Evolutionary conservation across 169 alveolate genomes (phyloP), one percentile per base, ranked within the genome.

Genomic region (Babesia caballi): DNA sequence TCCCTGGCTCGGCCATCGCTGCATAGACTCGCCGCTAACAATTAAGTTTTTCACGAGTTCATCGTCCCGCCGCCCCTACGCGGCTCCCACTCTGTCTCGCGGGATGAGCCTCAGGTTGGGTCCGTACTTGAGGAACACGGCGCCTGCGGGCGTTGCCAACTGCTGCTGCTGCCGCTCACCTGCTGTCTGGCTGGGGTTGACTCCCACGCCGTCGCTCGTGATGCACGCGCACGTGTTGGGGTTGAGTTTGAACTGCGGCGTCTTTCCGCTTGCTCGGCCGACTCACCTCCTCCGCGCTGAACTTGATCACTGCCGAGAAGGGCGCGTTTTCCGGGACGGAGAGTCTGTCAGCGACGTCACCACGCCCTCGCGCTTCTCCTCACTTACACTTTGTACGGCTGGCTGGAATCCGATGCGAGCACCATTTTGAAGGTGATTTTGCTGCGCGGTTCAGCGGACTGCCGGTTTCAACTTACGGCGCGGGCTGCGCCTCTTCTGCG

Each of bases 291-390:
- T 94, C 96, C 27, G 96, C 96, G 17, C 92, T 93, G 57, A 89
- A 94, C 85, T 91, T 91, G 27, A 94, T 85, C 28, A 91, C 94
- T 0, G 97, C 96, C 33, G 93, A 83, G 74, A 94, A 94, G 9
- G 97, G 97, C 23, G 96, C 96, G 40, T 84, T 90, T 66, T 94
- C 96, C 21, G 96, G 96, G 3, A 94, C 96, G 27, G 82, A 60
- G 23, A 90, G 84, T 28, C 88, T 81, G 21, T 41, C 0, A 14
- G 25, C 28, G 33, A 12, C 21, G n/a, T 1, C n/a, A 28, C 19
- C 19, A 11, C n/a, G 9, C 8, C 7, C 4, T 6, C n/a, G 35
- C 4, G 46, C 32, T 2, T 17, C 5, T 0, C 2, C 11, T 0
- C 17, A 30, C 88, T 17, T 60, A 81, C 88, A 81, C 88, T 61